Evolutionary conservation across 2,329 filamentous ascomycete genomes (phyloP).

Genomic region (Ophiocordyceps robertsii): DNA sequence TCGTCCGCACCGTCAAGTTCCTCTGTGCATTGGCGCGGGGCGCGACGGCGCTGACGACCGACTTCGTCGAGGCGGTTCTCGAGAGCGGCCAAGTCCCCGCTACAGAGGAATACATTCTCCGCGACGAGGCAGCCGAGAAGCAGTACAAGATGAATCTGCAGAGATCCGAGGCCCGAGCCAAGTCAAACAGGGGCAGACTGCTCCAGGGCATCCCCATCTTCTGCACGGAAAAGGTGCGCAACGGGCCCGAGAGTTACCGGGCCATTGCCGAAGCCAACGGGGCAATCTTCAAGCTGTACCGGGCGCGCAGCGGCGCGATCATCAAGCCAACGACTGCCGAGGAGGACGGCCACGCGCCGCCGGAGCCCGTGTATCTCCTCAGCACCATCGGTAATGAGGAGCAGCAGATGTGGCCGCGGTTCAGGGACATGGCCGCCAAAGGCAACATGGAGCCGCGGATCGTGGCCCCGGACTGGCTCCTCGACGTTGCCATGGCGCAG

Average conservation of each 20-base stretch:
- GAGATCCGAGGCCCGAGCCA: constrained; percentile 56
- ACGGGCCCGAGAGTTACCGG: constrained; percentile 73
- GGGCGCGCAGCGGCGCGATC: constrained; percentile 55
- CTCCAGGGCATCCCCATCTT: constrained; percentile 68
- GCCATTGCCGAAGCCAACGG: constrained; percentile 82
- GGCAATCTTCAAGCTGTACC: constrained; percentile 66
- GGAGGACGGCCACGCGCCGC: constrained; percentile 45
- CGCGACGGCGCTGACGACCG: constrained; percentile 61
- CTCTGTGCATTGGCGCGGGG: constrained; percentile 74
- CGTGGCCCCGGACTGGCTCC: constrained; percentile 76
- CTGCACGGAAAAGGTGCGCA: constrained; percentile 66
- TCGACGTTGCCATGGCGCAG: constrained; percentile 83
- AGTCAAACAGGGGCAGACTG: constrained; percentile 62
- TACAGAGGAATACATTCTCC: constrained; percentile 51
- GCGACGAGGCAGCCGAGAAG: constrained; percentile 61
- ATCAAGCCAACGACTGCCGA: constrained; percentile 52
- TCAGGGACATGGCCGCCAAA: constrained; percentile 63
- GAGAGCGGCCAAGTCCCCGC: constrained; percentile 52
- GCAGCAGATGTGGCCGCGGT: constrained; percentile 63
- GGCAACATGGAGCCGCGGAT: constrained; percentile 71
- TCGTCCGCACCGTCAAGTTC: constrained; percentile 89
- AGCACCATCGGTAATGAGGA: constrained; percentile 56
- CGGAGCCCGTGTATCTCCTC: constrained; percentile 72
- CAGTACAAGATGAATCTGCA: constrained; percentile 56
- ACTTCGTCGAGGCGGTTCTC: constrained; percentile 68